phyloP scores from a whole-genome alignment of 441 rosid genomes.

The Kokia cookei region DNA sequence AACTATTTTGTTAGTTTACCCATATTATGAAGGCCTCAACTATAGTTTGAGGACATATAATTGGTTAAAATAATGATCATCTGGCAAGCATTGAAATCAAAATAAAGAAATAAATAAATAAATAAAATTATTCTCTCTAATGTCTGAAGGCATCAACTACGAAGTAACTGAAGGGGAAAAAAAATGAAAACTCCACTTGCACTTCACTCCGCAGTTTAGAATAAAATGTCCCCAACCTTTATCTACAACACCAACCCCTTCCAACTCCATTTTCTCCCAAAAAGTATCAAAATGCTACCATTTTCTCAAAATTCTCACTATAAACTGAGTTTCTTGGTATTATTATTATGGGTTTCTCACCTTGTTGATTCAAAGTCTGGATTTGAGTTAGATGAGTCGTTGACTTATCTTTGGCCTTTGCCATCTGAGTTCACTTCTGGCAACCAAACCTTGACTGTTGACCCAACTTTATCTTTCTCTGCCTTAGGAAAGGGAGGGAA shows the following conservation, averaged over 20 bases:
- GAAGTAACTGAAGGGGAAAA: background rate
- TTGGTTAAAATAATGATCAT: too few relatives aligned
- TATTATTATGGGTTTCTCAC: constrained; percentile 3
- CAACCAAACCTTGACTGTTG: constrained; percentile 53
- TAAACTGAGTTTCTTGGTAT: background rate
- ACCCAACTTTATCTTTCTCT: constrained; percentile 49
- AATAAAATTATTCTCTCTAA: background rate
- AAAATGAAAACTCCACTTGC: background rate
- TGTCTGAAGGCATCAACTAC: background rate
- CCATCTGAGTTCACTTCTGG: constrained; percentile 70
- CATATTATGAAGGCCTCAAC: too few relatives aligned
- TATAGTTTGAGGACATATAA: too few relatives aligned
- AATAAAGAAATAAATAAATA: too few relatives aligned
- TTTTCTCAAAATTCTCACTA: background rate
- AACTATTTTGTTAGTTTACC: too few relatives aligned
- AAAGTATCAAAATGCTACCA: background rate
- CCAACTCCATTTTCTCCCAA: background rate
- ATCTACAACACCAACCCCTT: background rate
- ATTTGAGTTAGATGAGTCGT: constrained; percentile 21
- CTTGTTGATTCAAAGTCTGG: constrained; percentile 6
- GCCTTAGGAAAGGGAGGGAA: constrained; percentile 44
- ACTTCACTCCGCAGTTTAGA: background rate
- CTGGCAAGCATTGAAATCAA: too few relatives aligned
- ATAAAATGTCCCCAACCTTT: background rate
- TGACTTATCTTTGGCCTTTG: constrained; percentile 82